phyloP scores from a whole-genome alignment of 2,329 filamentous ascomycete genomes.

The Berkeleyomyces basicola region DNA sequence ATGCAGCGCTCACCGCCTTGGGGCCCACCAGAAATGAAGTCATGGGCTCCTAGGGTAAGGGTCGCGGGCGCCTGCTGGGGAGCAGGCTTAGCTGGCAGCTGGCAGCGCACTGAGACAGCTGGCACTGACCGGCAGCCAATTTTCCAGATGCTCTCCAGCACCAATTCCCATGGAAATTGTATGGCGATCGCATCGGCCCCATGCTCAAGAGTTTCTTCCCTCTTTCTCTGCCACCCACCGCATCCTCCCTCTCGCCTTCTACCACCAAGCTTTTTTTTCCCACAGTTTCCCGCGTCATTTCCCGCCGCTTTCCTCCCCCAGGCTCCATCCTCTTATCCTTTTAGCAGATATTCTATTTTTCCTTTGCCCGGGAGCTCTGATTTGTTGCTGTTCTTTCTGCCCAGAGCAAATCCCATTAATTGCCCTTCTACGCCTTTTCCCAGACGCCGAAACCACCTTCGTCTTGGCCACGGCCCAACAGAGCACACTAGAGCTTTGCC shows the following conservation, averaged over 20 bases:
- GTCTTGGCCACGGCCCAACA: not conserved
- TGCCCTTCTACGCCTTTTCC: not conserved
- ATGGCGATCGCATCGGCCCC: conserved; percentile 13
- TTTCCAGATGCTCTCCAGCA: not conserved
- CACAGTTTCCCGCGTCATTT: not conserved
- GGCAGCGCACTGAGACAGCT: not conserved
- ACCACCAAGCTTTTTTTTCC: conserved; percentile 1
- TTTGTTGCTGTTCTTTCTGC: not conserved
- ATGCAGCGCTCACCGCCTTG: conserved; percentile 12
- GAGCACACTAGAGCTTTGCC: not conserved
- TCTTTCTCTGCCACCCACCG: not conserved
- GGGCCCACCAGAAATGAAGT: conserved; percentile 3
- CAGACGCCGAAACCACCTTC: not conserved
- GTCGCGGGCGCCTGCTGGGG: not conserved
- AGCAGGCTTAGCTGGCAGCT: conserved; percentile 3
- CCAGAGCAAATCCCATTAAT: not conserved
- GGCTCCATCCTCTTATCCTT: not conserved
- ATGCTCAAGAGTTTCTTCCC: conserved; percentile 9
- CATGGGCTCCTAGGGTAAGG: conserved; percentile 8
- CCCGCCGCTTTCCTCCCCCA: not conserved
- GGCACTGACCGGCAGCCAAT: not conserved
- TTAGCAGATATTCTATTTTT: not conserved
- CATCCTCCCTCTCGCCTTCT: not conserved
- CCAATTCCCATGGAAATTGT: conserved; percentile 9
- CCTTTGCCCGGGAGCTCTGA: not conserved